phyloP scores from a whole-genome alignment of 805 yeast species.

The Myxozyma vanderwaltii region DNA sequence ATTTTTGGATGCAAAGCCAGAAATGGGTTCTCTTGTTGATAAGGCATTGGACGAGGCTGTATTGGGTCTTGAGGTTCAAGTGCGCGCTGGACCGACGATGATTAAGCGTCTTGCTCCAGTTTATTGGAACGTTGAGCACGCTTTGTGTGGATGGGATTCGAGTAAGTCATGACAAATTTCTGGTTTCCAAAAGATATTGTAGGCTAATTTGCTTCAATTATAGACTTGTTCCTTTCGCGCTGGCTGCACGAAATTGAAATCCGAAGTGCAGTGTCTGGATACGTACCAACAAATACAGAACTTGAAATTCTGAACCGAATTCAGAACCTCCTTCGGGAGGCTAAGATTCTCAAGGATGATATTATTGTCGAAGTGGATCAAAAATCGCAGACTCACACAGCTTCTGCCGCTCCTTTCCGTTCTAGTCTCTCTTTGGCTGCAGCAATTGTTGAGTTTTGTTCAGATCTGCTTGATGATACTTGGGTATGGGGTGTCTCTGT shows the following conservation, averaged over 20 bases:
- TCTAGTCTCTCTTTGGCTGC: slow-evolving; percentile 16
- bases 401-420: background rate
- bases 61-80: slow-evolving; percentile 16
- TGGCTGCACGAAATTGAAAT: slow-evolving; percentile 23
- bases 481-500: slow-evolving; percentile 24
- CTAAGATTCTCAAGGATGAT: slow-evolving; percentile 9
- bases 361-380: background rate
- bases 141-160: slow-evolving; percentile 25
- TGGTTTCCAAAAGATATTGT: background rate
- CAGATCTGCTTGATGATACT: slow-evolving; percentile 12
- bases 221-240: slow-evolving; percentile 16
- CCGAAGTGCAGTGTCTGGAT: slow-evolving; percentile 2
- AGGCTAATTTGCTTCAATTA: background rate
- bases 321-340: slow-evolving; percentile 10
- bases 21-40: slow-evolving; percentile 18
- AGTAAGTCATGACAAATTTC: background rate
- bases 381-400: background rate
- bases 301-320: slow-evolving; percentile 1
- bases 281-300: slow-evolving; percentile 6
- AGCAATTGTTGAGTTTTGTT: slow-evolving; percentile 18
- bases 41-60: slow-evolving; percentile 21
- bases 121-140: slow-evolving; percentile 22
- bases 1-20: slow-evolving; percentile 14
- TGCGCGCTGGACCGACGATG: slow-evolving; percentile 12
- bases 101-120: slow-evolving; percentile 9